Evolutionary conservation across 345 rosid genomes (phyloP), one percentile per base, ranked within the genome.

Genomic region (Syzygium grande): DNA sequence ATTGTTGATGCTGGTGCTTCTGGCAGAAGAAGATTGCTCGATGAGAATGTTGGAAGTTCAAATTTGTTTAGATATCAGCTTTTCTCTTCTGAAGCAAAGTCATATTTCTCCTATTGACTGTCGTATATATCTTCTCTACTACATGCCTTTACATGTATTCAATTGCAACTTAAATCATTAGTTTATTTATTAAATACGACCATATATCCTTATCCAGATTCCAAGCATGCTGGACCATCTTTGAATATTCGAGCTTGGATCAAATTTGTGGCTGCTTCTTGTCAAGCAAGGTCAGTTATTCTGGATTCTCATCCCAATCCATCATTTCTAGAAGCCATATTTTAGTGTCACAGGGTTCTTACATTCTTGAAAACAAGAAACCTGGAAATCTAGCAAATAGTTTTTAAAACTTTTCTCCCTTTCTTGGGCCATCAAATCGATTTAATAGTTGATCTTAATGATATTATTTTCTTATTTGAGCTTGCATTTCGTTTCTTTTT

Each of bases 211-310:
- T 86, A 83, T 92, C 84, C 88, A 98, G 99, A 92, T 93, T 91
- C 89, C 27, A 87, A 87, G 86, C 49, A n/a, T 77, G 88, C 91
- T 85, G 96, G 91, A 53, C 96, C 97, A 73, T 97, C 98, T 68
- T 91, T 90, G 90, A 96, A 94, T 91, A 92, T 95, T 85, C 91
- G 92, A 88, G 88, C 91, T 58, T 98, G 98, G 98, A 89, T 96
- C 61, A 95, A 94, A 88, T 89, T 94, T 88, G 87, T 88, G 6
- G 53, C 94, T 80, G 94, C 93, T 55, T 96, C 93, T 89, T 94
- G 93, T 93, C 89, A 63, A 89, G 89, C 83, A 53, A 96, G 99
- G 98, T 95, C 2, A 11, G 80, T 73, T 13, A 73, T 73, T 73
- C 80, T 73, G 80, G 80, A 73, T 73, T 73, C 49, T 73, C 2